phyloP scores from a whole-genome alignment of 2,329 filamentous ascomycete species.

The Aspergillus nomiae region DNA sequence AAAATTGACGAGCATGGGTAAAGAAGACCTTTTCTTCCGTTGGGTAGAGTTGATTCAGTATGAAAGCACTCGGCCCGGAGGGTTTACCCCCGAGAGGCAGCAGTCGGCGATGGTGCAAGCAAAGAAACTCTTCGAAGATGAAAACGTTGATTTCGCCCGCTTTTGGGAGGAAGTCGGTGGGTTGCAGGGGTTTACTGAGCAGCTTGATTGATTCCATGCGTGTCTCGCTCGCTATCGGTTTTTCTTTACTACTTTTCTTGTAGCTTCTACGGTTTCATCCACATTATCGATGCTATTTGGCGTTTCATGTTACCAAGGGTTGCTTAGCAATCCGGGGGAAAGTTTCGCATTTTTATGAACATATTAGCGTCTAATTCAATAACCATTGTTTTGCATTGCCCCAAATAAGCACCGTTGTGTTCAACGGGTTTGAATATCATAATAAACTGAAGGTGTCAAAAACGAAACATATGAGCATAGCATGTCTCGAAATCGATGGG shows the following conservation, averaged over 20 bases:
- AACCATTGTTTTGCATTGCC: neutral
- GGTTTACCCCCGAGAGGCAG: slow-evolving; percentile 76
- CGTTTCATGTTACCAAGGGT: neutral
- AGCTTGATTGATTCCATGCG: slow-evolving; percentile 37
- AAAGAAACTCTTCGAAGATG: slow-evolving; percentile 70
- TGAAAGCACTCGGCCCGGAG: slow-evolving; percentile 76
- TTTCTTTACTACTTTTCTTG: neutral
- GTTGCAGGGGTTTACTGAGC: slow-evolving; percentile 57
- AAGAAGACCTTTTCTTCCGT: slow-evolving; percentile 85
- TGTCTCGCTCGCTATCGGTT: neutral
- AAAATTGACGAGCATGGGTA: slow-evolving; percentile 71
- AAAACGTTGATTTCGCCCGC: slow-evolving; percentile 79
- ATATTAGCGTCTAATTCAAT: neutral
- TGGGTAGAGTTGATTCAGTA: slow-evolving; percentile 94
- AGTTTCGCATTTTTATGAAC: neutral
- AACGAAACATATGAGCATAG: slow-evolving; percentile 4
- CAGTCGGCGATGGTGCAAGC: slow-evolving; percentile 72
- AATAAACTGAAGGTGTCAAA: neutral
- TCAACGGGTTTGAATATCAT: neutral
- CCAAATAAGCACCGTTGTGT: neutral
- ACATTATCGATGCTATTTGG: neutral
- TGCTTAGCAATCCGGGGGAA: neutral
- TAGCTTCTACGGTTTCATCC: neutral
- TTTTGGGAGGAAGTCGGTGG: slow-evolving; percentile 74
- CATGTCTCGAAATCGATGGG: slow-evolving; percentile 16